A percentile compares a stretch with the other conserved stretches of the same genome.
These are phyloP conservation scores for Stereocaulon alpinum DNA, from an alignment of 495 filamentous ascomycete species.

Conservation along the genomic window DNA sequence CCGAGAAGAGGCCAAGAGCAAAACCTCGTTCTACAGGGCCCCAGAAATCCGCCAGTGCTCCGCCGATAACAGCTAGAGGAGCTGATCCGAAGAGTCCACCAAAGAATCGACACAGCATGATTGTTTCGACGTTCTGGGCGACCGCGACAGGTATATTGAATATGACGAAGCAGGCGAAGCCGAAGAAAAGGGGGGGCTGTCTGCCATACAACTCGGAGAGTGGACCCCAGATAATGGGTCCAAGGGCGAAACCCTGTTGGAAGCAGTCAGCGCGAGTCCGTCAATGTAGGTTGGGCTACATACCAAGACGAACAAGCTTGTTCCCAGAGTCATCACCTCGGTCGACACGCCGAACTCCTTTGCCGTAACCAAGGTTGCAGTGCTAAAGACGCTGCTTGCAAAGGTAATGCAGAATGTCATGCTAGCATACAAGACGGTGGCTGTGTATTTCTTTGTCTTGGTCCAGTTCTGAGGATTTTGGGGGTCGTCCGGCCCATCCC, in stretches of 20 bases:
- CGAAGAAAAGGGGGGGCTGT: constrained; percentile 40
- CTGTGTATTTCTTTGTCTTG: constrained; percentile 52
- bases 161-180: constrained; percentile 39
- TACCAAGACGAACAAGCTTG: constrained; percentile 44
- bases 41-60: constrained; percentile 54
- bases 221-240: constrained; percentile 53
- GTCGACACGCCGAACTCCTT: constrained; percentile 36
- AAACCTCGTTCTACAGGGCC: constrained; percentile 46
- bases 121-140: constrained; percentile 40
- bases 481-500: constrained; percentile 57
- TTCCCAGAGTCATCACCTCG: constrained; percentile 43
- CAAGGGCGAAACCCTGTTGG: constrained; percentile 33
- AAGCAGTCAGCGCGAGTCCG: not conserved
- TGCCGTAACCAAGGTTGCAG: constrained; percentile 36
- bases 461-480: constrained; percentile 63
- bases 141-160: constrained; percentile 48
- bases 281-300: not conserved
- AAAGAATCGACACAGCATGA: constrained; percentile 48
- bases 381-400: constrained; percentile 45
- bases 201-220: constrained; percentile 71
- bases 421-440: constrained; percentile 49
- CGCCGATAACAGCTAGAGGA: constrained; percentile 51
- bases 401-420: constrained; percentile 55
- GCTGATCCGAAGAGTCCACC: constrained; percentile 45
- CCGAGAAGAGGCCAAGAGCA: constrained; percentile 49